Evolutionary conservation across 352 stramenopile genomes (phyloP).

Genomic region (Thalassiosira mediterranea): DNA sequence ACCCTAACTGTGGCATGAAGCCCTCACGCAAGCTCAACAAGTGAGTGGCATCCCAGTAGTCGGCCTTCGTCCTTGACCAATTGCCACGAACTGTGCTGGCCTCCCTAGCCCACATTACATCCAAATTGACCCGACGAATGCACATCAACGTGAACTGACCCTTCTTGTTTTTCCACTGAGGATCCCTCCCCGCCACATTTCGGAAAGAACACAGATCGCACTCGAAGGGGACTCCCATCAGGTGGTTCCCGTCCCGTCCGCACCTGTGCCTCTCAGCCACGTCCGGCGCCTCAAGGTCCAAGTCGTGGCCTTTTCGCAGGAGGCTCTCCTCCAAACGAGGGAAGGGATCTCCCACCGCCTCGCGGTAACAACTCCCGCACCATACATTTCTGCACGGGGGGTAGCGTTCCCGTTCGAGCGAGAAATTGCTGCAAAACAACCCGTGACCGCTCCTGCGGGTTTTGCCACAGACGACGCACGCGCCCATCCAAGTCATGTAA

Average conservation of each 20-base stretch:
- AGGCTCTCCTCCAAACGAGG: background rate
- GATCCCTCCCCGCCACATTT: conserved; percentile 20
- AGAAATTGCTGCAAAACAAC: conserved; percentile 60
- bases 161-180: background rate
- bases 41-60: background rate
- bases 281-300: background rate
- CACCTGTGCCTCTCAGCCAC: conserved; percentile 3
- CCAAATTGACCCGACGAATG: conserved; percentile 36
- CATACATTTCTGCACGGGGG: conserved; percentile 46
- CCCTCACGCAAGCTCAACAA: background rate
- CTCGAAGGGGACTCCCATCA: conserved; percentile 42
- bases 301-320: background rate
- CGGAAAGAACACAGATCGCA: conserved; percentile 44
- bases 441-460: conserved; percentile 11
- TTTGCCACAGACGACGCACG: conserved; percentile 27
- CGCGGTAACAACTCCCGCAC: conserved; percentile 32
- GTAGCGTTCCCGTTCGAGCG: conserved; percentile 14
- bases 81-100: conserved; percentile 33
- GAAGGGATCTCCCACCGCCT: conserved; percentile 17
- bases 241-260: conserved; percentile 22
- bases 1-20: background rate
- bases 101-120: conserved; percentile 53
- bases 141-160: conserved; percentile 25
- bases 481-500: conserved; percentile 33
- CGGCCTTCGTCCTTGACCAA: background rate